phyloP scores from a whole-genome alignment of 2,329 filamentous ascomycete species.

The Penicillium nordicum region DNA sequence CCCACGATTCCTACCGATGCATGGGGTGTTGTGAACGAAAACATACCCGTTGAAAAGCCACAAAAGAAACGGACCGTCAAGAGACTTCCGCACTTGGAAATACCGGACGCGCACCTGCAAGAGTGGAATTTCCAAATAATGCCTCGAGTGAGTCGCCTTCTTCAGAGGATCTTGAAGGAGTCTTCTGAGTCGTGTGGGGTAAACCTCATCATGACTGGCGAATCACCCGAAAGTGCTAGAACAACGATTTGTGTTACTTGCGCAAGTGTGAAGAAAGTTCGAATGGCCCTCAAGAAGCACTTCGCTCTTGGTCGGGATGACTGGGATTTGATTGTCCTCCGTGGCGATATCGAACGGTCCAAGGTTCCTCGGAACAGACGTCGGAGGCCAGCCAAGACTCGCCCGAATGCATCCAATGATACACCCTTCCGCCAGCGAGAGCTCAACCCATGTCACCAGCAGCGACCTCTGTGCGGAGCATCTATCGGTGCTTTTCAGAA shows the following conservation, averaged over 20 bases:
- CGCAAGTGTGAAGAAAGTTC: conserved; percentile 56
- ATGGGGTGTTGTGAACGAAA: conserved; percentile 21
- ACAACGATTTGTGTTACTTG: conserved; percentile 64
- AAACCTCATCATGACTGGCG: conserved; percentile 59
- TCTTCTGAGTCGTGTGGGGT: conserved; percentile 61
- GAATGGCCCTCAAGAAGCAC: conserved; percentile 55
- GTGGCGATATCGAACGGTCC: conserved; percentile 55
- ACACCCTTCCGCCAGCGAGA: conserved; percentile 30
- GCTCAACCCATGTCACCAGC: conserved; percentile 72
- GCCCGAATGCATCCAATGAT: conserved; percentile 25
- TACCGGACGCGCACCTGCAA: conserved; percentile 54
- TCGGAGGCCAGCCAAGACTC: conserved; percentile 35
- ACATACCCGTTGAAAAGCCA: conserved; percentile 30
- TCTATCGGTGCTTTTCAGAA: conserved; percentile 90
- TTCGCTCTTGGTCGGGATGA: conserved; percentile 55
- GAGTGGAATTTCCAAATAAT: conserved; percentile 59
- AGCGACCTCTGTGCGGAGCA: conserved; percentile 75
- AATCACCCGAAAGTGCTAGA: conserved; percentile 53
- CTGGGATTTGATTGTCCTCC: conserved; percentile 60
- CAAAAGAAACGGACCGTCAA: conserved; percentile 42
- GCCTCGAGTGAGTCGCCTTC: conserved; percentile 55
- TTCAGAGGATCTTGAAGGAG: conserved; percentile 57
- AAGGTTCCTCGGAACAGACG: conserved; percentile 48
- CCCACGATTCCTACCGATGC: conserved; percentile 11
- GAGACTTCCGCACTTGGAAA: conserved; percentile 49